Base-by-base conservation (phyloP, 129 eudicot species). In the Logfia minima region DNA sequence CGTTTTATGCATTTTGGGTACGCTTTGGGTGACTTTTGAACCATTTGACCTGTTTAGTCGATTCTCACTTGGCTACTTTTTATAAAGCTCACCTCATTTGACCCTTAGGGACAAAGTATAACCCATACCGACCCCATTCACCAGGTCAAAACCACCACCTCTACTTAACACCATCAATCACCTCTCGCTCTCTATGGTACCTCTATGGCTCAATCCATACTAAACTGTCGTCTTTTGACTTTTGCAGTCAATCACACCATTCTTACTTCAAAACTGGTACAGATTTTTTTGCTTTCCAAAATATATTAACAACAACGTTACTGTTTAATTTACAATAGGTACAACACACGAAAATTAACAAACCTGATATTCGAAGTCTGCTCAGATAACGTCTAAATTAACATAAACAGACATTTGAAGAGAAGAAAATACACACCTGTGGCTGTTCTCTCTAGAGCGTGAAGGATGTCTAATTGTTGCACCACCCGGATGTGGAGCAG, bases 381-480 rank as follows among this genome's bases (percentile, higher is more conserved):
- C 26, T 48, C 61, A 1, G 21, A 32, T 11, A 56, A 67, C 67
- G 63, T 28, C 59, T 48, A 18, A 43, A 71, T 70, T 23, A 79
- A 37, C 64, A 21, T 65, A 70, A 65, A 60, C 2, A 64, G 69
- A 32, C 23, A 29, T 14, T 18, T 1, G 41, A 29, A 66, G 56
- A 31, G 14, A 37, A 53, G 58, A 60, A 70, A 13, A 0, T 14
- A 29, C 32, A 43, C 77, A 89, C 98, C 97, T 89, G 29, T 26
- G 29, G 29, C 29, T 26, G 69, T 76, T 89, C 67, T 93, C 91
- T 76, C 97, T 90, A 48, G 79, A 74, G 29, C 55, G 18, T 22
- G 13, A 5, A 35, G 32, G 55, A 70, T 80, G 93, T 77, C 87
- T 85, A 72, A 81, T 60, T 35, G 82, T 59, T 64, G 88, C 59